Evolutionary conservation across 768 basidiomycete genomes (phyloP), one percentile per base, ranked within the genome.

Genomic region (Russula earlei): DNA sequence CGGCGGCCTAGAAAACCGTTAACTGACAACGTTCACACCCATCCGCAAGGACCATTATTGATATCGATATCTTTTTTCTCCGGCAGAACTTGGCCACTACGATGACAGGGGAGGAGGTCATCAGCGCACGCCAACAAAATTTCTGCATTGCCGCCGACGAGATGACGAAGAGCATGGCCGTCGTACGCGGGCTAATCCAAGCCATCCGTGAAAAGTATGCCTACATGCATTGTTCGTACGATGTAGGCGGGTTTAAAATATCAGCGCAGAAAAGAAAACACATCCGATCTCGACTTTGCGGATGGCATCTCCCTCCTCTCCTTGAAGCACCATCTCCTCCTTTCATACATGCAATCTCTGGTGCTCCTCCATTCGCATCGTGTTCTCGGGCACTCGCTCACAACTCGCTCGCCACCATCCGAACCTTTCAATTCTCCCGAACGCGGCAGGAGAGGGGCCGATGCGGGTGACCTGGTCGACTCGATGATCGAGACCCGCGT

Each of bases 271-370:
- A 61, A 66, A 29, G 54, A 66, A 37, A 61, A 55, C 22, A 60
- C 70, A 2, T 61, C 70, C 25, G 71, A 74, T 29, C 52, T 80
- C 31, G 76, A 86, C 58, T 79, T 76, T 11, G 77, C 75, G 63
- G 78, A 89, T 29, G 96, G 96, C 37, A 91, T 99, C 58, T 97
- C 96, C 0, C 76, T 99, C 5, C 75, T 99, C 22, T 87, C 90
- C 11, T 71, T 93, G 48, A 94, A 96, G 71, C 86, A 93, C 62
- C 81, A 92, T 52, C 68, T 88, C 20, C 76, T 96, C 57, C 70
- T 97, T 3, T 85, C 85, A 2, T 95, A 96, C 68, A 73, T 96
- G 10, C 91, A 92, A 55, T 85, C 90, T 14, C 75, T 96, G 37
- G 76, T 82, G 31, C 78, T 95, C 41, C 69, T 95, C 48, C 74